Base-by-base conservation (phyloP, 495 filamentous ascomycete species). In the Lichenothelia convexa region DNA sequence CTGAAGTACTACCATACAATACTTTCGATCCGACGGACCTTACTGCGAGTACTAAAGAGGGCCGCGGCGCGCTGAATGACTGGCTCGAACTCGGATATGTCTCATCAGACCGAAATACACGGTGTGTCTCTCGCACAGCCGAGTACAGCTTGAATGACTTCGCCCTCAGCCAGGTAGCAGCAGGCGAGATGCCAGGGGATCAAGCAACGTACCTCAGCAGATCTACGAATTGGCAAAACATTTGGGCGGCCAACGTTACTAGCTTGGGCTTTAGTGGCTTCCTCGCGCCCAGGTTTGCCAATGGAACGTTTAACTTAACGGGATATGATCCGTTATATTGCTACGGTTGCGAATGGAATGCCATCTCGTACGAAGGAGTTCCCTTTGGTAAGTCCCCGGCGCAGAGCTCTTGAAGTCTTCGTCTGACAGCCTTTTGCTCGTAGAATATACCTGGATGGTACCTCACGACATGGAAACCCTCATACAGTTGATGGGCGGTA, bases 141-240 rank as follows among this genome's bases (percentile, higher is more conserved):
- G 55, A 58, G 39, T 58, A 56, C 39, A 38, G 53, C 9, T 39
- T 55, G 15, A 58, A 58, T 38, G 55, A 58, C 39, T 58, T 56
- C 35, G 44, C 51, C 1, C 36, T 58, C 9, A 35, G 21, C 5
- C 50, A 55, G 27, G 41, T 58, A n/a, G 55, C 55, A 3, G 36
- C 23, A n/a, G 49, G 48, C 12, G 41, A 50, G 12, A 45, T 39
- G 18, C 46, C 46, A 6, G 39, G 42, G n/a, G 51, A 58, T 32
- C 27, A 21, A 3, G 37, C 44, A 1, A 43, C 48, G 18, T 55
- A 53, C 30, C 34, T 58, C 26, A 38, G 41, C n/a, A 42, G 55
- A 3, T 49, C 45, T 1, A 44, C 46, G 3, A 39, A 49, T 1
- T 58, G 55, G 53, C 53, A 53, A 34, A 42, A 49, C 30, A 46